Percentiles rank a stretch among this genome's conserved stretches.
phyloP scores from a whole-genome alignment of 2,329 filamentous ascomycete genomes.

The Stachybotrys echinatus region DNA sequence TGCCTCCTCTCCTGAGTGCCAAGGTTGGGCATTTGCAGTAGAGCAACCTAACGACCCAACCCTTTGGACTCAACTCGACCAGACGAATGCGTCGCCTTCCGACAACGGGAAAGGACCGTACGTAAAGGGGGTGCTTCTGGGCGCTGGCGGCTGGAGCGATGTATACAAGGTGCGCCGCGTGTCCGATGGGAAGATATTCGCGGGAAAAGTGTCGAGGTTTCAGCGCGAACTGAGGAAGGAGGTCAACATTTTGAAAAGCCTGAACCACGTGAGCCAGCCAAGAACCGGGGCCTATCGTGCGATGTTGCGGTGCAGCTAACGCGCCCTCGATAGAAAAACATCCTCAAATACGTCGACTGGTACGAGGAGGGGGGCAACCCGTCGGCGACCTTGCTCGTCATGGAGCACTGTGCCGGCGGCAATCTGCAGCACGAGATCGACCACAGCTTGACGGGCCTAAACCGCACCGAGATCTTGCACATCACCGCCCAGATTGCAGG shows the following conservation, averaged over 20 bases:
- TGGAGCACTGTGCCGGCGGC: constrained; percentile 22
- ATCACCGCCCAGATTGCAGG: constrained; percentile 15
- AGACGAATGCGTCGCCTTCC: not conserved
- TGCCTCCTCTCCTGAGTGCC: too few species aligned
- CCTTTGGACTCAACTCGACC: not conserved
- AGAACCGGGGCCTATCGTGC: not conserved
- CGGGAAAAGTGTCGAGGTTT: constrained; percentile 20
- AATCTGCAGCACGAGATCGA: constrained; percentile 20
- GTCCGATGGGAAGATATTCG: constrained; percentile 17
- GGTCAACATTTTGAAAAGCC: constrained; percentile 11
- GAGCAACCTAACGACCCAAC: too few species aligned
- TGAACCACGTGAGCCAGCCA: constrained; percentile 22
- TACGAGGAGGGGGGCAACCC: constrained; percentile 13
- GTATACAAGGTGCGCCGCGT: constrained; percentile 22
- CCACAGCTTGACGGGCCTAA: constrained; percentile 11
- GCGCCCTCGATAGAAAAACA: constrained; percentile 12
- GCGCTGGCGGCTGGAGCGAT: constrained; percentile 18
- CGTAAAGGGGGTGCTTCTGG: constrained; percentile 15
- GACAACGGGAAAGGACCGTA: constrained; percentile 10
- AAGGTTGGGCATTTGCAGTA: too few species aligned
- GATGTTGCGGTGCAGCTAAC: not conserved
- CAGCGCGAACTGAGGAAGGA: constrained; percentile 16
- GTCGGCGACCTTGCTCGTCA: constrained; percentile 18
- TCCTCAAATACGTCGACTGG: constrained; percentile 21
- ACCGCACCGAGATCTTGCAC: constrained; percentile 10